Base-by-base conservation (phyloP, 352 stramenopile genomes). In the Plasmopara viticola region DNA sequence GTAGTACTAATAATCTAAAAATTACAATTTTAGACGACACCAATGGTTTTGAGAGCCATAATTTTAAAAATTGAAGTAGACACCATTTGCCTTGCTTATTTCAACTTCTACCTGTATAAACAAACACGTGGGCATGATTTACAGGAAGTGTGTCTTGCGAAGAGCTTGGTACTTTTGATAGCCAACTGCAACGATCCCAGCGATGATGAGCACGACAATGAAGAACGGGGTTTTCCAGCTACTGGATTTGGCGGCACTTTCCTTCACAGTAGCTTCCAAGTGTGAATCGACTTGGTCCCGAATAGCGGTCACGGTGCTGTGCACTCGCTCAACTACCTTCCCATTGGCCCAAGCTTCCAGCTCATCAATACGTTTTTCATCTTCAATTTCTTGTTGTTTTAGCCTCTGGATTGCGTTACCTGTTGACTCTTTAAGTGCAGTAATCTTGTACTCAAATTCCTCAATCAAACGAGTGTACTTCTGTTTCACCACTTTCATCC, bases 91-190 rank as follows among this genome's bases (percentile, higher is more conserved):
- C 20, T 1, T 25, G 20, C 20, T 25, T 25, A 25, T 25, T 25
- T 25, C 20, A 25, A 25, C 20, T 25, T 25, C 20, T 25, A 25
- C 20, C 20, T 25, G 20, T 25, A 25, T 25, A 25, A 25, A 3
- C 20, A 25, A 25, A 25, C 9, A 9, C 33, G 45, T 48, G 54
- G 48, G 55, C 43, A 51, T 49, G 43, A 35, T 46, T 55, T 90
- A 93, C 51, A 93, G 67, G 60, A 93, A 80, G 71, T 93, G 83
- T 35, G 78, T 90, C 70, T 93, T 93, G 60, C 78, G 76, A 55
- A 93, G 60, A 51, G 91, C 78, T 59, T 93, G 80, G 72, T 93
- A 93, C 71, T 93, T 93, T 61, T 90, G 90, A 72, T 91, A 93
- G 18, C 64, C 76, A 13, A 53, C 68, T n/a, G 70, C 76, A 5